These are phyloP conservation scores for Cynara cardunculus DNA, from an alignment of 129 eudicot species.

Conservation along the genomic window DNA sequence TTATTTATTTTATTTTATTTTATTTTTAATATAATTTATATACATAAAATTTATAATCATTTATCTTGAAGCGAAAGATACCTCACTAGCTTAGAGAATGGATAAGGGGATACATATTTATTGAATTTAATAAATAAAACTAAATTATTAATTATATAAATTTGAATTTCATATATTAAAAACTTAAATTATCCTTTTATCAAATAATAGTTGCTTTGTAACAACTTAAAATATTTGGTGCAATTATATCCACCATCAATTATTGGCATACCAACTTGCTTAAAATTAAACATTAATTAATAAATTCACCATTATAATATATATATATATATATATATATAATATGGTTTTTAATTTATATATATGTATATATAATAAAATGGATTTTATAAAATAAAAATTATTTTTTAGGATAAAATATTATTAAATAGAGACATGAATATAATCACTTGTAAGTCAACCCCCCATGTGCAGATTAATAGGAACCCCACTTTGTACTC, in stretches of 20 bases:
- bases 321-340: neutral
- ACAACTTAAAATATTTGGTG: neutral
- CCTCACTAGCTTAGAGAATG: too few relatives aligned
- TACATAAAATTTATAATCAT: too few relatives aligned
- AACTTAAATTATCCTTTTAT: neutral
- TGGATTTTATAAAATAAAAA: neutral
- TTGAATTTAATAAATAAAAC: neutral
- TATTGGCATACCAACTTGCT: conserved; percentile 24
- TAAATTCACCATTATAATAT: neutral
- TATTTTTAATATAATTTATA: too few relatives aligned
- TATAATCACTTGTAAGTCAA: conserved; percentile 21
- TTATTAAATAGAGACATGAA: neutral
- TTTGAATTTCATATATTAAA: neutral
- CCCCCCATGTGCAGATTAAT: conserved; percentile 27
- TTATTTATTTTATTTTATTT: too few relatives aligned
- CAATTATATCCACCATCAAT: conserved; percentile 20
- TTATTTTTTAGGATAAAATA: neutral
- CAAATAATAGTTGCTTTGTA: conserved; percentile 1
- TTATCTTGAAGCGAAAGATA: too few relatives aligned
- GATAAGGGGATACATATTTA: neutral
- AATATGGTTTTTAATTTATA: neutral
- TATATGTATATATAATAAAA: neutral
- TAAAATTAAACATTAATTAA: neutral
- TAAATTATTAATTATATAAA: neutral
- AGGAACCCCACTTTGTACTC: conserved; percentile 11